Base-by-base conservation (phyloP, 306 rosid genomes). In the Prunus padus region DNA sequence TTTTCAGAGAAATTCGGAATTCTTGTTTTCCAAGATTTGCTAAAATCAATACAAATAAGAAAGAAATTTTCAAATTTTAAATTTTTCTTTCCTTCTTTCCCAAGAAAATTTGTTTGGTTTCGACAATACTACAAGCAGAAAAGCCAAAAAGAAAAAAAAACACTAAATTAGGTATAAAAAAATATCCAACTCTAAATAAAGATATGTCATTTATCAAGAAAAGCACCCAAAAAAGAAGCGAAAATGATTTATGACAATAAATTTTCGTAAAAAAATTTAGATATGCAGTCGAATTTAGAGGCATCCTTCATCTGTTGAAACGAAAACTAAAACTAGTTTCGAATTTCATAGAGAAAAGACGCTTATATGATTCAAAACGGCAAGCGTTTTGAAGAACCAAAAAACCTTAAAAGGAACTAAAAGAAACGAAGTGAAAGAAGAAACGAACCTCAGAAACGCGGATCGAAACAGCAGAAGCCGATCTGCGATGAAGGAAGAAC, bases 401-500 rank as follows among this genome's bases (percentile, higher is more conserved):
- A 47, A 20, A 42, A 45, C 30, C 59, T 15, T 57, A 4, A 26
- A 20, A 15, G 8, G 2, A 13, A 56, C 19, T 37, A 37, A 25
- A 2, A 42, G 8, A 9, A 9, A 12, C 3, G 13, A 19, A 40
- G 3, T 9, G 40, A 22, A 25, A 57, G 45, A 11, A 40, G 31
- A 42, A 80, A 75, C 69, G 70, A 71, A 77, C 85, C 82, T 62
- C 1, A 11, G 71, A 73, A 33, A 40, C 37, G 49, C 11, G 33
- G 72, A 73, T 68, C 79, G 57, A 75, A 50, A 62, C 47, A 20
- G 55, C 31, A 18, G 20, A 40, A 33, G 13, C 57, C 67, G 84
- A 81, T 82, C 82, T 67, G 65, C 20, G 51, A 22, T 19, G 40
- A 59, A 47, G 72, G 79, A 59, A 62, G 75, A 82, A 74, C 73